Evolutionary conservation across 192 early-diverging fungal species (phyloP), one percentile per base, ranked within the genome.

Genomic region (Phycomyces blakesleeanus): DNA sequence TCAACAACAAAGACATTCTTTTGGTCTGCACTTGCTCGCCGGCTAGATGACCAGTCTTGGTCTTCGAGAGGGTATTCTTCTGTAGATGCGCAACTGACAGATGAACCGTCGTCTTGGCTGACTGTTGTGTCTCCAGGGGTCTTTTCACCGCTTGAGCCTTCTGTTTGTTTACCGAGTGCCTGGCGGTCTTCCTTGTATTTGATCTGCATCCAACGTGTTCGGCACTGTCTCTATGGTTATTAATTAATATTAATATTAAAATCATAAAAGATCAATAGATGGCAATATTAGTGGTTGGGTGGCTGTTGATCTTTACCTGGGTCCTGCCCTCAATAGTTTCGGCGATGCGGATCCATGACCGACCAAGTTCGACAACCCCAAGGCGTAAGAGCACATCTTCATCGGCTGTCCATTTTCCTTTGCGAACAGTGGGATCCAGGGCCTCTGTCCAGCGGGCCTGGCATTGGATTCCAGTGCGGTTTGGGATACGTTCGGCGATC

Each of bases 361-460:
- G 64, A 18, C 74, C 68, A 51, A 55, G 72, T 21, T 67, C 25
- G 9, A 65, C 47, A 0, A 81, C 83, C 8, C 83, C 87, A 18
- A 75, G 75, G 47, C 85, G 71, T 34, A 91, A 62, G 27, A 85
- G 67, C 15, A 52, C 61, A 62, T 82, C 84, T 66, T 87, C 80
- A 18, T 76, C 75, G 1, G 56, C 37, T 1, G 67, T 71, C 83
- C 83, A 85, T 49, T 78, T 76, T 0, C 79, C 83, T 29, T 81
- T 82, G 22, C 76, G 61, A 10, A 85, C 83, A 26, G 52, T 66
- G 6, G 83, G 83, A 55, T 85, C 81, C 11, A 85, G 44, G 0
- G 83, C 83, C 65, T 85, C 83, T 12, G 81, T 79, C 78, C 78
- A 85, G 9, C 83, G 75, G 29, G 83, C 83, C 54, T 85, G 83